These are phyloP conservation scores for Furcasterigmium furcatum DNA, from an alignment of 2,329 filamentous ascomycete species.

Conservation along the genomic window DNA sequence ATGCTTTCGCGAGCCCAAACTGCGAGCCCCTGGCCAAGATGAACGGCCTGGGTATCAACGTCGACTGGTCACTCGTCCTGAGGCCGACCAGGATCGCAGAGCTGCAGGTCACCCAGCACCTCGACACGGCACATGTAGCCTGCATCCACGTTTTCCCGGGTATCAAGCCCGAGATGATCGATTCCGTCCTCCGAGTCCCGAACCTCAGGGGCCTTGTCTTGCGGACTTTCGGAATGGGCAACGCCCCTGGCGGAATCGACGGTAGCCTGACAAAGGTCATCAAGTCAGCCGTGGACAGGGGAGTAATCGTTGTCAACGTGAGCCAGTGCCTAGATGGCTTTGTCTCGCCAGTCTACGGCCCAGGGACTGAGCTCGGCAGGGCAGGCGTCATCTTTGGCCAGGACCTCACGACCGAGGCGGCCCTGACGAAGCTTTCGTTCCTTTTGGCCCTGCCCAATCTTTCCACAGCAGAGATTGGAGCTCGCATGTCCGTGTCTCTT, in stretches of 20 bases:
- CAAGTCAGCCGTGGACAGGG: conserved; percentile 71
- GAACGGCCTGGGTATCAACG: conserved; percentile 74
- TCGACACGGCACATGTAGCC: conserved; percentile 85
- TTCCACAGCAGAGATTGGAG: conserved; percentile 62
- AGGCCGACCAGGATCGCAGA: conserved; percentile 71
- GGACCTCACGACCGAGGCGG: conserved; percentile 86
- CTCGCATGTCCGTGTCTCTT: conserved; percentile 70
- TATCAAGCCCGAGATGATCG: conserved; percentile 90
- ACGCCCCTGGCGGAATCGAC: conserved; percentile 79
- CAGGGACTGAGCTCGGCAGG: conserved; percentile 72
- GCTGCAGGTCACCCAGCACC: conserved; percentile 69
- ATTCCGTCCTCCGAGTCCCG: conserved; percentile 75
- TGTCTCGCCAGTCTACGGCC: conserved; percentile 75
- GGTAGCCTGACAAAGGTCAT: conserved; percentile 77
- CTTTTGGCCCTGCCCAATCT: conserved; percentile 67
- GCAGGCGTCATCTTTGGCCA: conserved; percentile 87
- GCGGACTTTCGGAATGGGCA: conserved; percentile 91
- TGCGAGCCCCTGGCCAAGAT: conserved; percentile 77
- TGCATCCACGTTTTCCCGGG: conserved; percentile 89
- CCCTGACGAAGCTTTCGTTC: conserved; percentile 87
- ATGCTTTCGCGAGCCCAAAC: conserved; percentile 88
- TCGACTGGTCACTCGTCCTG: conserved; percentile 75
- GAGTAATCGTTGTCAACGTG: conserved; percentile 85
- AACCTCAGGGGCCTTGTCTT: conserved; percentile 78
- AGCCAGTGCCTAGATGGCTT: conserved; percentile 82